Evolutionary conservation across 1,284 basidiomycete genomes (phyloP).

Genomic region (Leccinum cinnamomeum): DNA sequence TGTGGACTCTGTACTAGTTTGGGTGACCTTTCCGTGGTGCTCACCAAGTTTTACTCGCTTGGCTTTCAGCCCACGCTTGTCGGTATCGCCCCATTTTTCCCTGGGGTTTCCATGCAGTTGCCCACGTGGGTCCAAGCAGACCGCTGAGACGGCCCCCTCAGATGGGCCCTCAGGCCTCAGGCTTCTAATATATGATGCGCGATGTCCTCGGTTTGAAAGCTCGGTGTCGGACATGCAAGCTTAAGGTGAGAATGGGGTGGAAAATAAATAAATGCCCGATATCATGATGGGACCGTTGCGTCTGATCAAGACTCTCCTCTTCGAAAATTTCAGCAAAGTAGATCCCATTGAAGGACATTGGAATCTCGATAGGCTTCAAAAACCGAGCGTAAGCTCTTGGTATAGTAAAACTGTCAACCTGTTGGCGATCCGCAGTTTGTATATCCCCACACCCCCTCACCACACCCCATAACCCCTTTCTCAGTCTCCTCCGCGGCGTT

Average conservation of each 20-base stretch:
- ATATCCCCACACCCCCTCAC: not conserved
- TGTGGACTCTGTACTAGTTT: too few species aligned
- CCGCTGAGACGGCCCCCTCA: not conserved
- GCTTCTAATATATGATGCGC: not conserved
- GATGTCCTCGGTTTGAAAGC: not conserved
- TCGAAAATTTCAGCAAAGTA: not conserved
- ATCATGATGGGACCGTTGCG: not conserved
- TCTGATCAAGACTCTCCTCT: not conserved
- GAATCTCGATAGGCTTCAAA: not conserved
- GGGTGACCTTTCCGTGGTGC: too few species aligned
- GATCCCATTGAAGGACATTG: not conserved
- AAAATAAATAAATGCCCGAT: not conserved
- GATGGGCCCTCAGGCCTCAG: too few species aligned
- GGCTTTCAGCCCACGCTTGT: not conserved
- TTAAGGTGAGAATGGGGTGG: not conserved
- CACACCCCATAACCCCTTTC: not conserved
- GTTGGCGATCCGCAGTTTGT: not conserved
- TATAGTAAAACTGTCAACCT: not conserved
- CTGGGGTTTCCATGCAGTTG: not conserved
- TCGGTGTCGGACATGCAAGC: too few species aligned
- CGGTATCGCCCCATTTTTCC: not conserved
- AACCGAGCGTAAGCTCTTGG: not conserved
- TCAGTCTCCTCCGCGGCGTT: not conserved
- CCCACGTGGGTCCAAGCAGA: not conserved
- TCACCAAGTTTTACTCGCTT: not conserved